Evolutionary conservation across 208 protist species (phyloP), one percentile per base, ranked within the genome.

Genomic region (Trypanosoma conorhini): DNA sequence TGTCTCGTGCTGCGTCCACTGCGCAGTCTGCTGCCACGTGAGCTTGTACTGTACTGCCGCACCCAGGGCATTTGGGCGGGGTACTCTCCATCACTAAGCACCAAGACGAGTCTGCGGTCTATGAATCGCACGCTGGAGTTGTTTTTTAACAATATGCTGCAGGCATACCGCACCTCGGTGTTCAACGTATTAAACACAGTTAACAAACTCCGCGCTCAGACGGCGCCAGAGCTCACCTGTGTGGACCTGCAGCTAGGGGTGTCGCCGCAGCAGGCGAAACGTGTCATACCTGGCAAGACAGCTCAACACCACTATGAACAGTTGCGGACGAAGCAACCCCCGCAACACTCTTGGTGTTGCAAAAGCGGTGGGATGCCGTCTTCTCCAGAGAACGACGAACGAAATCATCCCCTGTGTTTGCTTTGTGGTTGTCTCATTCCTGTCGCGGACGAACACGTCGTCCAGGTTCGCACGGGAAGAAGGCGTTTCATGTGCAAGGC

Each of bases 171-270:
- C 50, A 87, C 91, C 2, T 85, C 83, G 56, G 64, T 93, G n/a
- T 96, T 94, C 66, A 96, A 96, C 63, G 79, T 94, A 40, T 63
- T 96, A 13, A 91, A 83, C 69, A 89, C 80, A 8, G 82, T 84
- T 8, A 79, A 75, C 42, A 86, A 85, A 56, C 61, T 96, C 28
- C 57, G 62, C 19, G 73, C 80, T 8, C 62, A 71, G 13, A 78
- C 70, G 21, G 54, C 60, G 7, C 48, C 59, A 44, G 48, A 65
- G 31, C n/a, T 75, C 24, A 35, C 40, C 33, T 35, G 44, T 24
- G 67, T 70, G 28, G 62, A 67, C 3, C 26, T 65, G 19, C 64
- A 66, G 26, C n/a, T 50, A 33, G 57, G 28, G 52, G 50, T 31
- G 22, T 21, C 28, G 42, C 9, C 21, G 42, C 57, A 72, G 62